Conservation (phyloP, 2,329 filamentous ascomycete genomes). For the Ophiostoma montium region DNA sequence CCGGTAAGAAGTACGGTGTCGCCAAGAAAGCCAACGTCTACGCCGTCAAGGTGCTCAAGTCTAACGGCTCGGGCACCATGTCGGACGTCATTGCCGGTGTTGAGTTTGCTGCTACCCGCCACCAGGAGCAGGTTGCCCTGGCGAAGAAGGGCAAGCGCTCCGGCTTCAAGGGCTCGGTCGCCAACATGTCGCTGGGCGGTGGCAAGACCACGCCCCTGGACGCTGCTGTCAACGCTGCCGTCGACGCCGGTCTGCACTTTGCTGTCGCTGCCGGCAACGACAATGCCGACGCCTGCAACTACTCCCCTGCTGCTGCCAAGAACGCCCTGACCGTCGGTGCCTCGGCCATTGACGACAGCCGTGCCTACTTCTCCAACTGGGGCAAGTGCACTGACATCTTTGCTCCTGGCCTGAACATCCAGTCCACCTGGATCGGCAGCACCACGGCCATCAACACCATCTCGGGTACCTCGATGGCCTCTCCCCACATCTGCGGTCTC, state of each 20-base stretch:
- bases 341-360: slow-evolving; percentile 82
- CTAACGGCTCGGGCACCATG: slow-evolving; percentile 97
- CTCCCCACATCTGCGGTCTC: slow-evolving; percentile 90
- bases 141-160: slow-evolving; percentile 83
- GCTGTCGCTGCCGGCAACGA: slow-evolving; percentile 97
- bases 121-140: slow-evolving; percentile 58
- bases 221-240: slow-evolving; percentile 83
- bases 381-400: slow-evolving; percentile 99
- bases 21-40: slow-evolving; percentile 97
- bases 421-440: slow-evolving; percentile 97
- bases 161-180: slow-evolving; percentile 96
- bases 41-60: slow-evolving; percentile 95
- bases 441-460: slow-evolving; percentile 96
- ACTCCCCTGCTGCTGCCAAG: slow-evolving; percentile 85
- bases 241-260: slow-evolving; percentile 86
- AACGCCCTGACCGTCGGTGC: slow-evolving; percentile 94
- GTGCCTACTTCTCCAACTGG: slow-evolving; percentile 99
- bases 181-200: slow-evolving; percentile 98
- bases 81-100: slow-evolving; percentile 97
- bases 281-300: slow-evolving; percentile 98
- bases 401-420: slow-evolving; percentile 88
- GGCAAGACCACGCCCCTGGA: slow-evolving; percentile 92
- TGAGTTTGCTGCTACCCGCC: slow-evolving; percentile 76
- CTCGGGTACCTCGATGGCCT: slow-evolving; percentile 98
- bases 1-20: slow-evolving; percentile 97